Evolutionary conservation across 2,329 filamentous ascomycete genomes (phyloP).

Genomic region (Westerdykella ornata): DNA sequence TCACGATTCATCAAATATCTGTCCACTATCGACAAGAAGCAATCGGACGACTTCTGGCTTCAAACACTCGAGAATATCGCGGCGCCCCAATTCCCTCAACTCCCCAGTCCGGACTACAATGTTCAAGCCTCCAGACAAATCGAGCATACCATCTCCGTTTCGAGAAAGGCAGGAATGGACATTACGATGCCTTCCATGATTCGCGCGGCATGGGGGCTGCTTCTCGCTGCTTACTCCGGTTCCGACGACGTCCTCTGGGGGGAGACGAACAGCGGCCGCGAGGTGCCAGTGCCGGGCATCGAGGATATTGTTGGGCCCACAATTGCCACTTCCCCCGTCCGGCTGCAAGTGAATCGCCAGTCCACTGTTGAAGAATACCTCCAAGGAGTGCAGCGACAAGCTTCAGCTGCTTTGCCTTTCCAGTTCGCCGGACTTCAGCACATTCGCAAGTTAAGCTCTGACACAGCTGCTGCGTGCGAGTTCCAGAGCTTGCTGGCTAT

Average conservation of each 20-base stretch:
- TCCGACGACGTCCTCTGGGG: constrained; percentile 46
- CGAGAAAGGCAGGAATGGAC: constrained; percentile 16
- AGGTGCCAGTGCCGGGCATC: constrained; percentile 32
- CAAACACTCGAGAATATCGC: constrained; percentile 22
- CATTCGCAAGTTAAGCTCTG: constrained; percentile 35
- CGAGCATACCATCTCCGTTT: constrained; percentile 14
- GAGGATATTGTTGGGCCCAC: constrained; percentile 38
- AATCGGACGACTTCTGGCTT: constrained; percentile 26
- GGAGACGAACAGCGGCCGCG: constrained; percentile 35
- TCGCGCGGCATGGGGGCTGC: constrained; percentile 43
- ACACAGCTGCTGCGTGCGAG: constrained; percentile 41
- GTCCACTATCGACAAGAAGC: constrained; percentile 17
- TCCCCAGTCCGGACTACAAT: constrained; percentile 27
- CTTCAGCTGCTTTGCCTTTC: constrained; percentile 24
- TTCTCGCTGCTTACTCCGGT: constrained; percentile 43
- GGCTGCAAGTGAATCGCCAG: constrained; percentile 36
- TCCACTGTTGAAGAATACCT: constrained; percentile 22
- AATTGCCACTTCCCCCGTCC: constrained; percentile 39
- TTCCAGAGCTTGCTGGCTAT: constrained; percentile 46
- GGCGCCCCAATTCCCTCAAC: constrained; percentile 27
- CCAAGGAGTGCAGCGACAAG: constrained; percentile 22
- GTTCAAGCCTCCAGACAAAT: constrained; percentile 26
- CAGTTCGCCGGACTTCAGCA: constrained; percentile 44
- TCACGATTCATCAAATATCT: constrained; percentile 30
- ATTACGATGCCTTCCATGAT: constrained; percentile 36